Evolutionary conservation across 2,329 filamentous ascomycete species (phyloP).

Genomic region (Alternaria ventricosa): DNA sequence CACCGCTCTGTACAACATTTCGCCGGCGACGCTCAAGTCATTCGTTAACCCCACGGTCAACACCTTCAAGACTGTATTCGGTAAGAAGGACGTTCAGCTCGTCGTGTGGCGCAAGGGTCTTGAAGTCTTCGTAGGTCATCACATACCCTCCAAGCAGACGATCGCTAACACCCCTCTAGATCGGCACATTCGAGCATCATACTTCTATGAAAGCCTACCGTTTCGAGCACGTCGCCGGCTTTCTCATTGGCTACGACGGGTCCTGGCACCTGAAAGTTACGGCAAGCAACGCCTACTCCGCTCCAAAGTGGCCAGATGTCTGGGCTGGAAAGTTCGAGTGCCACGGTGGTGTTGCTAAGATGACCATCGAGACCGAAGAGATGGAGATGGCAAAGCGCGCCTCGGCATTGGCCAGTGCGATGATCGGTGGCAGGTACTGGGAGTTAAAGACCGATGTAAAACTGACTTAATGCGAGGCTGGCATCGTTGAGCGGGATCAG

Average conservation of each 20-base stretch:
- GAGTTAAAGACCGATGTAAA: conserved; percentile 14
- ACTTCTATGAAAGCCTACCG: conserved; percentile 9
- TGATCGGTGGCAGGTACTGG: conserved; percentile 19
- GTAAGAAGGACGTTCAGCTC: conserved; percentile 17
- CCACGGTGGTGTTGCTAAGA: conserved; percentile 15
- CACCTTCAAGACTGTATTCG: conserved; percentile 22
- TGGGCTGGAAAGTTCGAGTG: conserved; percentile 26
- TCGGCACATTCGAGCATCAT: conserved; percentile 23
- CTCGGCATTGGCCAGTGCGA: background rate
- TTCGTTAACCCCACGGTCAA: conserved; percentile 20
- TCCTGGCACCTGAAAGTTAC: conserved; percentile 22
- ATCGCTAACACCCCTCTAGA: background rate
- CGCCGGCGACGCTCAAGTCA: background rate
- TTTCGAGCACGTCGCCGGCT: conserved; percentile 25
- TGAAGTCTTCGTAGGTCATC: conserved; percentile 24
- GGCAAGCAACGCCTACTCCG: conserved; percentile 17
- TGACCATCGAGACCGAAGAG: conserved; percentile 18
- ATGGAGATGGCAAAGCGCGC: conserved; percentile 13
- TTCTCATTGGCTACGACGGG: conserved; percentile 27
- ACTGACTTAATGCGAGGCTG: background rate
- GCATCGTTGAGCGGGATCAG: background rate
- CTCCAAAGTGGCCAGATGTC: conserved; percentile 20
- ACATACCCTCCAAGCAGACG: no score
- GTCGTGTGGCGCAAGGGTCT: conserved; percentile 29
- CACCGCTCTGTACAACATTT: conserved; percentile 18